Base-by-base conservation (phyloP, 164 flowering plant species). In the Liquidambar formosana region DNA sequence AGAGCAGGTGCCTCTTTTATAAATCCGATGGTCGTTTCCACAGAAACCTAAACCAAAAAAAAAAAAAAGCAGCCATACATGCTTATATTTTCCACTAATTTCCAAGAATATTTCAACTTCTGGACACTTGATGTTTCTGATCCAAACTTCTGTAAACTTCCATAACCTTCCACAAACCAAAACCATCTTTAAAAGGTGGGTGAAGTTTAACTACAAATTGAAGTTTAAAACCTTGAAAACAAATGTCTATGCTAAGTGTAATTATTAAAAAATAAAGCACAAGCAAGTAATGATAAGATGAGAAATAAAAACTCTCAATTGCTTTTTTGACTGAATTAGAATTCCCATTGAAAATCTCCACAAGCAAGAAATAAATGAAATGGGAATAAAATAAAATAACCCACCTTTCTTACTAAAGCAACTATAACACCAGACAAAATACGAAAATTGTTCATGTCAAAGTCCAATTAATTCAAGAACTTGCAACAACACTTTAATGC, bases 1-100 rank as follows among this genome's bases (percentile, higher is more conserved):
- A 88, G 79, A 72, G 65, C 25, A 27, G 96, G 93, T 44, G 92
- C 94, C 77, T 91, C 97, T 77, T 93, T 89, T 14, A 89, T 72
- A 76, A 89, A 91, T 58, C 99, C 99, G 68, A 93, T 67, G 28
- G 86, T 86, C 72, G 87, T 86, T 63, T 80, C 83, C 75, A 83
- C 93, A 15, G 71, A 61, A 62, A 78, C 86, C 99, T 94, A 61
- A 64, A 70, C 19, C 26, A 64, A 43, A 27, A 43, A 12, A n/a
- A n/a, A n/a, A n/a, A n/a, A n/a, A n/a, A n/a, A n/a, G n/a, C n/a
- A 53, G 45, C 12, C 54, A 57, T 21, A 28, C 41, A 72, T 14
- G 14, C 15, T 15, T 47, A 11, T 10, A 18, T 57, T 12, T 56
- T 23, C 9, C 46, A 52, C 6, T 1, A 54, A 45, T 64, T 38